phyloP scores from a whole-genome alignment of 169 alveolate species.

The Cryptosporidium sp. region DNA sequence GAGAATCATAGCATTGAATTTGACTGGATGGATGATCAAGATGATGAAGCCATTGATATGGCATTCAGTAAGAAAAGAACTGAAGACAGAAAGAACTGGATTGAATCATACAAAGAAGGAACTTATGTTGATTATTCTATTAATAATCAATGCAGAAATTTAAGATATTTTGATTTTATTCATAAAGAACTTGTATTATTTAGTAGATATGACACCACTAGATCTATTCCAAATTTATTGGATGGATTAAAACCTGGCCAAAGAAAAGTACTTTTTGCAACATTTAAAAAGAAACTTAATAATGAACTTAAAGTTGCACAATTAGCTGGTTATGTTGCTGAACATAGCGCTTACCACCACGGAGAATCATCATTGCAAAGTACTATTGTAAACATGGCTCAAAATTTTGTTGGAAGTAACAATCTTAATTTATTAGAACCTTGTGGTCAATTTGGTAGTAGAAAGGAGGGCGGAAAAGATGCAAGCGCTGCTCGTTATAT shows the following conservation, averaged over 20 bases:
- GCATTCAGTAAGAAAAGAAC: slow-evolving; percentile 98
- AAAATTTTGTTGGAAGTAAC: slow-evolving; percentile 97
- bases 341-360: slow-evolving; percentile 99
- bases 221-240: slow-evolving; percentile 97
- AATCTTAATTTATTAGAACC: slow-evolving; percentile 92
- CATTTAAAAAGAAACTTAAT: slow-evolving; percentile 95
- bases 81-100: slow-evolving; percentile 97
- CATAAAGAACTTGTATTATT: slow-evolving; percentile 98
- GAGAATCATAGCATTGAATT: slow-evolving; percentile 93
- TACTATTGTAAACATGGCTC: slow-evolving; percentile 99
- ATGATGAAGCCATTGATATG: slow-evolving; percentile 96
- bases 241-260: slow-evolving; percentile 99
- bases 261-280: slow-evolving; percentile 97
- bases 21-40: slow-evolving; percentile 88
- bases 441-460: slow-evolving; percentile 99
- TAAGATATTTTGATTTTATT: slow-evolving; percentile 94
- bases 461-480: slow-evolving; percentile 98
- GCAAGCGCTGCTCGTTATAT: slow-evolving; percentile 96
- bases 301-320: slow-evolving; percentile 96
- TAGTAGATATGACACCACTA: slow-evolving; percentile 96
- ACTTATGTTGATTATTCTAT: slow-evolving; percentile 86
- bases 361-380: slow-evolving; percentile 97
- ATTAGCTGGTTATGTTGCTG: slow-evolving; percentile 95
- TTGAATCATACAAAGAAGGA: slow-evolving; percentile 79
- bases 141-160: slow-evolving; percentile 69